phyloP scores from a whole-genome alignment of 768 basidiomycete species.

The Termitomyces eurrhizus region DNA sequence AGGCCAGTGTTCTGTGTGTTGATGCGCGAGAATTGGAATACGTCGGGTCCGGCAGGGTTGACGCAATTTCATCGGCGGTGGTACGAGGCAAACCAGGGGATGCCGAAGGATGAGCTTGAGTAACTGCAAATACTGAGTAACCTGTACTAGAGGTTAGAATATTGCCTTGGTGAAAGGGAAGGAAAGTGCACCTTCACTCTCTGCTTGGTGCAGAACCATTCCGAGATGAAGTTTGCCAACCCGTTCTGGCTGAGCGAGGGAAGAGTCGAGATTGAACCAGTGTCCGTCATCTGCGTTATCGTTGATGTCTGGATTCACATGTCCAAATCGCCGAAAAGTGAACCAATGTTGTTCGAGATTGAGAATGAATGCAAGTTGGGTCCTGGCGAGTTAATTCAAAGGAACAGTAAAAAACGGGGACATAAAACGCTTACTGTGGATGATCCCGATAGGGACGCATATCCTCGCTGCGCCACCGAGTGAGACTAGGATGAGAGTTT shows the following conservation, averaged over 20 bases:
- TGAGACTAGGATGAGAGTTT: constrained; percentile 45
- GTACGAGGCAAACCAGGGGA: constrained; percentile 56
- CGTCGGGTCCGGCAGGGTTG: constrained; percentile 52
- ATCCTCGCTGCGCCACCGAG: constrained; percentile 80
- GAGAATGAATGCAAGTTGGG: constrained; percentile 83
- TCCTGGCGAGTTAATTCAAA: constrained; percentile 34
- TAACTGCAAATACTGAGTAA: constrained; percentile 78
- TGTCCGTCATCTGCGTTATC: constrained; percentile 27
- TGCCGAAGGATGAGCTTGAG: constrained; percentile 53
- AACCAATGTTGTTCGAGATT: constrained; percentile 90
- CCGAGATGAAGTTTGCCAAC: constrained; percentile 78
- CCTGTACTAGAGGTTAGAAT: constrained; percentile 37
- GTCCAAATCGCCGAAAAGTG: constrained; percentile 77
- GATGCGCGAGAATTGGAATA: constrained; percentile 10
- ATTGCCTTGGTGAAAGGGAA: not conserved
- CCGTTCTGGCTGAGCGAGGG: constrained; percentile 69
- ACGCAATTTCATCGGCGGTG: constrained; percentile 69
- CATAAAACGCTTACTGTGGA: constrained; percentile 58
- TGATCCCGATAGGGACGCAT: constrained; percentile 73
- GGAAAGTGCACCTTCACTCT: constrained; percentile 61
- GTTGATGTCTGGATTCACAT: constrained; percentile 34
- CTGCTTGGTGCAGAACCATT: constrained; percentile 85
- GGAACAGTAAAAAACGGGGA: not conserved
- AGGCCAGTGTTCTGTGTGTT: constrained; percentile 1
- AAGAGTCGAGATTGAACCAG: constrained; percentile 76